Percentiles rank a stretch among this genome's conserved stretches.
Conservation (phyloP, 1,284 basidiomycete species). For the Cryptococcus sp. region DNA sequence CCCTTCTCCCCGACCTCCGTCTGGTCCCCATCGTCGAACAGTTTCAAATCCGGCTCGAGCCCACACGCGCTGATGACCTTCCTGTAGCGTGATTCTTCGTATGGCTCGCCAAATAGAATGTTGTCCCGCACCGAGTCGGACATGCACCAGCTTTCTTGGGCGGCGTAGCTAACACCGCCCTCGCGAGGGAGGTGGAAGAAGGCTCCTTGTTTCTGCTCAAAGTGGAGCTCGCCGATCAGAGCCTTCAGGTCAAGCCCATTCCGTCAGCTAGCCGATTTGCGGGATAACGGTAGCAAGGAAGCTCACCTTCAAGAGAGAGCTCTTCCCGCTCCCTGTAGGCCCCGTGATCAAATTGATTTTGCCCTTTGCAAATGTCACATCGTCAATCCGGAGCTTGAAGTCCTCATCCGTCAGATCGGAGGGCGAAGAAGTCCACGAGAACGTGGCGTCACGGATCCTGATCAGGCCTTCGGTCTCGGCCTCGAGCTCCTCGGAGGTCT, state of each 20-base stretch:
- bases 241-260: constrained; percentile 38
- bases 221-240: constrained; percentile 54
- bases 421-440: constrained; percentile 40
- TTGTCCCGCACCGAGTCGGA: constrained; percentile 57
- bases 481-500: constrained; percentile 32
- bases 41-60: constrained; percentile 60
- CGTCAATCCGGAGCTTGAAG: constrained; percentile 56
- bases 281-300: too few relatives aligned
- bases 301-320: constrained; percentile 42
- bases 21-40: constrained; percentile 68
- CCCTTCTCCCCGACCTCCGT: constrained; percentile 59
- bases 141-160: constrained; percentile 68
- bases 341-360: constrained; percentile 63
- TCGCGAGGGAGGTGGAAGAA: constrained; percentile 66
- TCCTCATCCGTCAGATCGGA: constrained; percentile 6
- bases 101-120: constrained; percentile 57
- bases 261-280: constrained; percentile 11
- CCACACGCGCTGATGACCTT: constrained; percentile 62
- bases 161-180: constrained; percentile 67
- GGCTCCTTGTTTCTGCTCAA: constrained; percentile 54
- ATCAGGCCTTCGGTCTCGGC: constrained; percentile 38
- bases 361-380: constrained; percentile 58
- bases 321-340: constrained; percentile 53
- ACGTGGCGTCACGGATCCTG: constrained; percentile 38
- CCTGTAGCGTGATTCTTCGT: constrained; percentile 56